Evolutionary conservation across 2,329 filamentous ascomycete species (phyloP).

Genomic region (Colletotrichum agaves): DNA sequence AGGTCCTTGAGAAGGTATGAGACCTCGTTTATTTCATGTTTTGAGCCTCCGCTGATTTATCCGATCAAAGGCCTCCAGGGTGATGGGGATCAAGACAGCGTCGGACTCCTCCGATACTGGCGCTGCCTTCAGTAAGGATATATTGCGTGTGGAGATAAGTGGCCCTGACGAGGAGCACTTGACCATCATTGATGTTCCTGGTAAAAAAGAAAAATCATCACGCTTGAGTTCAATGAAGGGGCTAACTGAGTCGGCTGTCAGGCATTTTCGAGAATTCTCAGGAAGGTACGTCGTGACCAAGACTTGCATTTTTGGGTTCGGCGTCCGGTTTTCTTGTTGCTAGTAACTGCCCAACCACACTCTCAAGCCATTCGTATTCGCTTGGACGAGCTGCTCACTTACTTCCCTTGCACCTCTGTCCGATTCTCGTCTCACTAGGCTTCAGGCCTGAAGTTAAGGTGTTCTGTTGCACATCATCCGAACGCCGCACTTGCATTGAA

Average conservation of each 20-base stretch:
- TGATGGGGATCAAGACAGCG: conserved; percentile 23
- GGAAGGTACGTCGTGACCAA: conserved; percentile 7
- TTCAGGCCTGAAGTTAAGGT: too few species aligned
- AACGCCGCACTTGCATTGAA: too few species aligned
- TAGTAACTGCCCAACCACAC: too few species aligned
- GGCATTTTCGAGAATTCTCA: conserved; percentile 38
- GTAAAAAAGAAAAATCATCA: conserved; percentile 50
- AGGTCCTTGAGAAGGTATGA: conserved; percentile 34
- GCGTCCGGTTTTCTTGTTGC: neutral
- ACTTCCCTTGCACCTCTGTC: too few species aligned
- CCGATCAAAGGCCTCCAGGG: neutral
- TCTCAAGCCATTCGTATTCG: too few species aligned
- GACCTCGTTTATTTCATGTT: conserved; percentile 48
- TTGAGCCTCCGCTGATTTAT: neutral
- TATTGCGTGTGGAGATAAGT: conserved; percentile 39
- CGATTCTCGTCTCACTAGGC: too few species aligned
- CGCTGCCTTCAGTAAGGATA: conserved; percentile 37
- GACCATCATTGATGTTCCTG: conserved; percentile 46
- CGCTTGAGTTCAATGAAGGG: conserved; percentile 40
- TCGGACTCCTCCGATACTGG: neutral
- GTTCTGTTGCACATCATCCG: too few species aligned
- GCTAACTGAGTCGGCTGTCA: conserved; percentile 50
- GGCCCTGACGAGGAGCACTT: conserved; percentile 40
- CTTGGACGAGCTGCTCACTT: too few species aligned
- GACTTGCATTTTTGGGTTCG: neutral